Evolutionary conservation across 225 moss, liverwort and hornwort genomes (phyloP), one percentile per base, ranked within the genome.

Genomic region (Antitrichia curtipendula): DNA sequence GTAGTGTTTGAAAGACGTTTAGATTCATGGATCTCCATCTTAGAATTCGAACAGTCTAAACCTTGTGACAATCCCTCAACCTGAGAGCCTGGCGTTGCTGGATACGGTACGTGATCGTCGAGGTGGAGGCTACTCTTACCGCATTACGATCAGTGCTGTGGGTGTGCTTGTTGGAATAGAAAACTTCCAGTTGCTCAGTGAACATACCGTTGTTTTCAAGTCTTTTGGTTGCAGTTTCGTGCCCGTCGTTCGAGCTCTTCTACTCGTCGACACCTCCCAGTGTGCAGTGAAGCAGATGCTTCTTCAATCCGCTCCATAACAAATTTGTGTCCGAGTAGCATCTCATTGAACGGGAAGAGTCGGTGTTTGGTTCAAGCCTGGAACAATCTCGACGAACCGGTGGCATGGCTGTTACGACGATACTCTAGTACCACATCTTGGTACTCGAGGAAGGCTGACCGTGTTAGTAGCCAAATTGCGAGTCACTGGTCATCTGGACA

Each of bases 21-120:
- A 80, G 89, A 86, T 88, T 91, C 91, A 90, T 88, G 86, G 89
- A 91, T 91, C 89, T 90, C 78, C 47, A 19, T 49, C 25, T 69
- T 74, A 86, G 90, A 91, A 90, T 91, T 91, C 32, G 82, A 74
- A 78, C 73, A 59, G 77, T 31, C 13, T 43, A 41, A 74, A 34
- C 58, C 52, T 60, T 50, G 78, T 49, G 82, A 63, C 47, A 79
- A 83, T 91, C 72, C 63, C 34, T 61, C 29, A 64, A 23, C 43
- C 50, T 20, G 63, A 83, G 83, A 21, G 62, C 20, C 43, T 71
- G 54, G 41, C 80, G 58, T n/a, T 52, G 17, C 74, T 45, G 59
- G 66, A 21, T 75, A 77, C 28, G 82, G 64, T 64, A 13, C 27
- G 64, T 82, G 82, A 87, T 87, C 89, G 50, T 65, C 57, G 47